These are phyloP conservation scores for Poterioochromonas sp. DNA, from an alignment of 352 stramenopile genomes.

Conservation along the genomic window DNA sequence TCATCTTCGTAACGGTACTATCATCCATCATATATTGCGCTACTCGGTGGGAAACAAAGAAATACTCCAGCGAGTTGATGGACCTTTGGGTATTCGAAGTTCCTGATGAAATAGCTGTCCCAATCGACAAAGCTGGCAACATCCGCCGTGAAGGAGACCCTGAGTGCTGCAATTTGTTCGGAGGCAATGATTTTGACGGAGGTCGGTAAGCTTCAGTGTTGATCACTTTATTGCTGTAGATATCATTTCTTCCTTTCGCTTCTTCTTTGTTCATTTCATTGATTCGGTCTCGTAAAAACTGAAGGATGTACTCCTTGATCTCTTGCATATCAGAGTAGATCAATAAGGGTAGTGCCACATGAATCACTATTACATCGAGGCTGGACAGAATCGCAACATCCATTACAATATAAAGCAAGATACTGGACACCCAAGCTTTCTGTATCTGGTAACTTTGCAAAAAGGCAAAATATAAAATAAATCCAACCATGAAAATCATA, in stretches of 20 bases:
- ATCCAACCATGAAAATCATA: not conserved
- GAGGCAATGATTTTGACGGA: not conserved
- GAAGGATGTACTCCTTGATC: not conserved
- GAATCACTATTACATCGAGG: not conserved
- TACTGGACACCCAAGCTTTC: not conserved
- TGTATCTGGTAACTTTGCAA: not conserved
- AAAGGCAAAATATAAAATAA: not conserved
- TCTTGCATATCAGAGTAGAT: not conserved
- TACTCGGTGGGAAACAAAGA: not conserved
- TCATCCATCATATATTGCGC: not conserved
- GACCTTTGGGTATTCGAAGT: not conserved
- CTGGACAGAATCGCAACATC: not conserved
- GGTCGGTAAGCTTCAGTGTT: not conserved
- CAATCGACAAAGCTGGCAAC: too few relatives aligned
- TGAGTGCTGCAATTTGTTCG: not conserved
- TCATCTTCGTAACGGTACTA: not conserved
- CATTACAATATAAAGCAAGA: not conserved
- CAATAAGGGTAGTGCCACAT: not conserved
- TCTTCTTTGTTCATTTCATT: too few relatives aligned
- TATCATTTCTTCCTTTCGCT: too few relatives aligned
- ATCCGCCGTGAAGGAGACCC: too few relatives aligned
- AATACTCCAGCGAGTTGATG: not conserved
- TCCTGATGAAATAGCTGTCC: not conserved
- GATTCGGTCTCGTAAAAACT: too few relatives aligned
- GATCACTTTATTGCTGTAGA: not conserved